Percentiles rank a stretch among this genome's conserved stretches.
Conservation (phyloP, 495 filamentous ascomycete species). For the Immersiella caudata region DNA sequence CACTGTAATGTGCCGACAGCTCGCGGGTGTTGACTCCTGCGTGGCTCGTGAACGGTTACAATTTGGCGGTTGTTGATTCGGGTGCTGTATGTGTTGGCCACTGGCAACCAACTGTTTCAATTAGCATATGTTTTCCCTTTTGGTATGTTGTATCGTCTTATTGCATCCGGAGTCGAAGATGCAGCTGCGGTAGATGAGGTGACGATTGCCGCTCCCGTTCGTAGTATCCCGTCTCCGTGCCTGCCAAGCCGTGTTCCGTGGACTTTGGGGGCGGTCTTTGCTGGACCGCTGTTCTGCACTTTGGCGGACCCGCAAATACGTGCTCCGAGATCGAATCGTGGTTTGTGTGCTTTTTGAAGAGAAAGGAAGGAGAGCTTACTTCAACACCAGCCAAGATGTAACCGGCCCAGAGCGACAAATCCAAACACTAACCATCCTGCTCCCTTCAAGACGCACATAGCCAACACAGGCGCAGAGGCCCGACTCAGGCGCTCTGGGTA, state of each 20-base stretch:
- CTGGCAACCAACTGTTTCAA: too few species aligned
- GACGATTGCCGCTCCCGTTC: background rate
- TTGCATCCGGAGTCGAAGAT: too few species aligned
- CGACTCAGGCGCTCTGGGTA: constrained; percentile 56
- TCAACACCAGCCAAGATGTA: constrained; percentile 13
- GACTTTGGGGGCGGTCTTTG: background rate
- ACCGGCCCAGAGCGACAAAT: constrained; percentile 11
- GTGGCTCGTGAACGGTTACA: background rate
- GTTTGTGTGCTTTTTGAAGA: too few species aligned
- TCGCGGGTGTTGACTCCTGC: background rate
- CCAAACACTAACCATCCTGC: constrained; percentile 5
- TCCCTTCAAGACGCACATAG: background rate
- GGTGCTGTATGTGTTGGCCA: background rate
- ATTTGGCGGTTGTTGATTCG: background rate
- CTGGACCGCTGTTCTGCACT: constrained; percentile 14
- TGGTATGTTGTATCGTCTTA: too few species aligned
- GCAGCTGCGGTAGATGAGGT: background rate
- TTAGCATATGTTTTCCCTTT: too few species aligned
- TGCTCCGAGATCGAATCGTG: too few species aligned
- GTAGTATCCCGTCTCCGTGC: background rate
- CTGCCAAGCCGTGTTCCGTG: background rate
- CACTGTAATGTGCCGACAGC: background rate
- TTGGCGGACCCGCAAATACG: background rate
- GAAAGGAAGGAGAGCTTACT: constrained; percentile 26
- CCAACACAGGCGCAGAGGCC: constrained; percentile 8